Percentiles rank a stretch among this genome's conserved stretches.
Evolutionary conservation across 805 yeast species (phyloP).

Genomic region (Teunomyces panamensis): DNA sequence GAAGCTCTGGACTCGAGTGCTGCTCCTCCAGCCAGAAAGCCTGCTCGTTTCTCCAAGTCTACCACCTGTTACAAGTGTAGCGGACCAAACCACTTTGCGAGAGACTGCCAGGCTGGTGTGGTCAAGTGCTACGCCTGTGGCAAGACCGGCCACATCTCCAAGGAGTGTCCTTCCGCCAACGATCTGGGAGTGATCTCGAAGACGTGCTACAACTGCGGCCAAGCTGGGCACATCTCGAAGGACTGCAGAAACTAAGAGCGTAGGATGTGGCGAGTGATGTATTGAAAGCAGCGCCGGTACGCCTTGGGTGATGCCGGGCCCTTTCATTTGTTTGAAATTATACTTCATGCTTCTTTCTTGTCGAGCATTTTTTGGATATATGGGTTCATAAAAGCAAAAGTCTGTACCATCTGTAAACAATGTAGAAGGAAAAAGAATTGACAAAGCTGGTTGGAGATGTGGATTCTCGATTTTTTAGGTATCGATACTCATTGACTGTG

Average conservation of each 20-base stretch:
- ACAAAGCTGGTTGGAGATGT: no score
- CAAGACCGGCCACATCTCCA: conserved; percentile 82
- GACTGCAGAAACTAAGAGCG: conserved; percentile 45
- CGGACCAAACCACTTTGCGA: conserved; percentile 90
- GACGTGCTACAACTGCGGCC: conserved; percentile 72
- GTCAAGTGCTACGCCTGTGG: conserved; percentile 93
- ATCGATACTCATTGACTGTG: no score
- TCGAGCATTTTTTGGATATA: conserved; percentile 3
- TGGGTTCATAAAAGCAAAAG: background rate
- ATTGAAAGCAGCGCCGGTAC: background rate
- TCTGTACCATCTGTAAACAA: background rate
- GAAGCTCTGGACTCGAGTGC: conserved; percentile 15
- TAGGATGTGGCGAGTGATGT: conserved; percentile 2
- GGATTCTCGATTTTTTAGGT: no score
- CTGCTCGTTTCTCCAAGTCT: conserved; percentile 21
- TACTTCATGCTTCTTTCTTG: conserved; percentile 4
- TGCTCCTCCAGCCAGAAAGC: conserved; percentile 18
- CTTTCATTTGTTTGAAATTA: background rate
- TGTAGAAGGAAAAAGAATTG: no score
- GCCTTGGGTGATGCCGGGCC: no score
- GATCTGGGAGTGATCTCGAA: conserved; percentile 42
- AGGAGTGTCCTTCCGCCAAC: conserved; percentile 68
- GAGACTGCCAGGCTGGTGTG: conserved; percentile 73
- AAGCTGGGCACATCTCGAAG: conserved; percentile 84
- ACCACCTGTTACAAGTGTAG: conserved; percentile 87